These are phyloP conservation scores for Lentinus polychrous DNA, from an alignment of 1,284 basidiomycete genomes.

Conservation along the genomic window DNA sequence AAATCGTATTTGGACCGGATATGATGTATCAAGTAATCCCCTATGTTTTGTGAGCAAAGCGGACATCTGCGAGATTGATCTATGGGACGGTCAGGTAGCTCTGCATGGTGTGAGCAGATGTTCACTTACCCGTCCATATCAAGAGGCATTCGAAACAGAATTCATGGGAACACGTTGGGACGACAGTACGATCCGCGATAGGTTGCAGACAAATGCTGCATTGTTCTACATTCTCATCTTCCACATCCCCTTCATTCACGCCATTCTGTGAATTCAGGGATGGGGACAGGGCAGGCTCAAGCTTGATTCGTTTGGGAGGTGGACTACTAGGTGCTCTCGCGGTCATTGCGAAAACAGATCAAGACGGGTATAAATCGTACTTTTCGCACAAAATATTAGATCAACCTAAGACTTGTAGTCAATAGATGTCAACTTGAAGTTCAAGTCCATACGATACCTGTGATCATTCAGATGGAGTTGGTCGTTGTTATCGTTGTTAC, in stretches of 20 bases:
- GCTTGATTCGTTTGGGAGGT: slow-evolving; percentile 17
- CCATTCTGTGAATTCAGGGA: slow-evolving; percentile 1
- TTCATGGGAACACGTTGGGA: slow-evolving; percentile 79
- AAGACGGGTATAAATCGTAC: not conserved
- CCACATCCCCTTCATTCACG: slow-evolving; percentile 11
- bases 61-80: slow-evolving; percentile 76
- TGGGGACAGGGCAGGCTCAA: slow-evolving; percentile 12
- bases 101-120: slow-evolving; percentile 62
- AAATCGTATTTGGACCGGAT: slow-evolving; percentile 73
- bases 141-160: slow-evolving; percentile 87
- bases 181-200: slow-evolving; percentile 69
- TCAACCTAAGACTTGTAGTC: too few species aligned
- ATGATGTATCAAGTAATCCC: slow-evolving; percentile 74
- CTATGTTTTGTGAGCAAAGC: slow-evolving; percentile 70
- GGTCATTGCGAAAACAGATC: slow-evolving; percentile 1
- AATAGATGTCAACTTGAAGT: too few species aligned
- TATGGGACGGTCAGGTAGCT: slow-evolving; percentile 41
- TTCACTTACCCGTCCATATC: slow-evolving; percentile 68
- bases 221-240: slow-evolving; percentile 30
- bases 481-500: too few species aligned
- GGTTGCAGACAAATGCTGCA: slow-evolving; percentile 75
- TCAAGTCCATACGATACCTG: too few species aligned
- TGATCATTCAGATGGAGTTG: too few species aligned
- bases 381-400: too few species aligned
- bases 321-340: slow-evolving; percentile 10